Base-by-base conservation (phyloP, 306 rosid genomes). In the Glycine soja region DNA sequence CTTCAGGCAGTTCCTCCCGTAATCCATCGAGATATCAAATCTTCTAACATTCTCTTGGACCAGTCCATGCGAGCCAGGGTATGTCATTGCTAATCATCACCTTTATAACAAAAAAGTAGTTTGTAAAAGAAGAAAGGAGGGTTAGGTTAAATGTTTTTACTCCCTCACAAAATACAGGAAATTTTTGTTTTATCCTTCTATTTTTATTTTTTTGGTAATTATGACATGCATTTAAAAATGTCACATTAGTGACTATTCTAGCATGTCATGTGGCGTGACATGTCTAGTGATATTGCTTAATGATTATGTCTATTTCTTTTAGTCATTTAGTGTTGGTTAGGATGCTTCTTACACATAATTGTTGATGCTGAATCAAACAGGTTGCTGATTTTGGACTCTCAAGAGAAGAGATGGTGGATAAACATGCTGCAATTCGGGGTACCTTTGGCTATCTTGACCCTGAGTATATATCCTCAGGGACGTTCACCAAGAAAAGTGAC, bases 321-420 rank as follows among this genome's bases (percentile, higher is more conserved):
- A 10, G 18, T 68, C 47, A 52, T 7, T 52, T 66, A 13, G 42
- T 70, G 48, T 62, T 32, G 65, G 71, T 50, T 50, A 15, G 34
- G 80, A 30, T 80, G 36, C 43, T 58, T 50, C 75, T 58, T 43
- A 70, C 6, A 61, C 19, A 59, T 78, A 47, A 53, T 16, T 67
- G 14, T 67, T 76, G 70, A 66, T 74, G 70, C 48, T 76, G 83
- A 67, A 69, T 84, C 83, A 62, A 81, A 75, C 88, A 96, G 99
- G 99, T 96, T n/a, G 97, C 99, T 36, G 99, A 96, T 85, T 93
- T 96, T 79, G 99, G 99, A 77, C 97, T 96, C 65, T 96, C 99
- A 19, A 88, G 99, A 88, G 99, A 92, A 82, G 99, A 96, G 86
- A 91, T 87, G 94, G 97, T 90, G 76, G 97, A 92, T 68, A 89